Conservation (phyloP, 2,329 filamentous ascomycete genomes). For the Akanthomyces muscarius region DNA sequence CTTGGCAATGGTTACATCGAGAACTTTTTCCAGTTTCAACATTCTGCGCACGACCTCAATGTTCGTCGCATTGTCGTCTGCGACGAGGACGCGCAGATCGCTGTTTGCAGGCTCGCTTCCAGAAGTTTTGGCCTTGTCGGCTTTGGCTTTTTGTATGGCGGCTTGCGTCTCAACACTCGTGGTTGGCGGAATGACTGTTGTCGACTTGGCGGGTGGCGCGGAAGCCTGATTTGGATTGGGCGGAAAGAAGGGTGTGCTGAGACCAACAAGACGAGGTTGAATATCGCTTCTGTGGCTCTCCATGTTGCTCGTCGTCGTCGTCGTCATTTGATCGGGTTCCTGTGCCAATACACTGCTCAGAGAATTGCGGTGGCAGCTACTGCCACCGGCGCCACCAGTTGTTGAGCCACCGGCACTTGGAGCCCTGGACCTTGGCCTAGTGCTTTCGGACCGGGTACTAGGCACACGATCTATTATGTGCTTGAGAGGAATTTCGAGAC, state of each 20-base stretch:
- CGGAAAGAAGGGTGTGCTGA: conserved; percentile 78
- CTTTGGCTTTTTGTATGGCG: conserved; percentile 59
- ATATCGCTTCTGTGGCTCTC: conserved; percentile 44
- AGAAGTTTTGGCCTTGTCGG: conserved; percentile 57
- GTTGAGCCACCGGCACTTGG: conserved; percentile 42
- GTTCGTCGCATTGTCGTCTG: conserved; percentile 63
- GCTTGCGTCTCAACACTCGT: conserved; percentile 55
- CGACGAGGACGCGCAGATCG: conserved; percentile 78
- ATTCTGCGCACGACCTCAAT: conserved; percentile 57
- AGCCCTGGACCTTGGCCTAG: conserved; percentile 31
- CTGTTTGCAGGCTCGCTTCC: conserved; percentile 52
- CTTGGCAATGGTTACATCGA: conserved; percentile 83
- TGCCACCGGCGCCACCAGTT: background rate
- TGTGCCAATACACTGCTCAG: conserved; percentile 13
- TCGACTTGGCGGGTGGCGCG: background rate
- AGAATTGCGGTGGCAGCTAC: conserved; percentile 9
- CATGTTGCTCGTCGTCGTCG: conserved; percentile 29
- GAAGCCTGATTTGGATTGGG: conserved; percentile 31
- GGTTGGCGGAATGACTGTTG: conserved; percentile 23
- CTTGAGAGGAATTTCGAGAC: conserved; percentile 74
- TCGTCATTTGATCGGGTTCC: background rate
- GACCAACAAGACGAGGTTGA: conserved; percentile 74
- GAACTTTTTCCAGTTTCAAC: conserved; percentile 73
- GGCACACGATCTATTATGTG: conserved; percentile 63
- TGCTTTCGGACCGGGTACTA: conserved; percentile 26